phyloP scores from a whole-genome alignment of 805 yeast species.

The Hanseniaspora thailandica region DNA sequence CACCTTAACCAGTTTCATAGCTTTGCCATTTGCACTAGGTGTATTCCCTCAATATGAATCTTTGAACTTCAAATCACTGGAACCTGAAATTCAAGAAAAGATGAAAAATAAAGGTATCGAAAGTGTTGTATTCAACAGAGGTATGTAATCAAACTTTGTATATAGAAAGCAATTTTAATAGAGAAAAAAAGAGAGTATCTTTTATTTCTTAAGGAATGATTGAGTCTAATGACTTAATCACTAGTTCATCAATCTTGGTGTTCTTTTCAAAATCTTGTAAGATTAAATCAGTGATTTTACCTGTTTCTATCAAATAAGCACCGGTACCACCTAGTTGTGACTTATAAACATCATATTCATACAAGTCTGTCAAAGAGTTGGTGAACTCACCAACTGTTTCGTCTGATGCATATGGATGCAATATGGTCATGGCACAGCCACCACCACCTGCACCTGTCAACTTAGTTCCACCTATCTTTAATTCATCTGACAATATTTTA shows the following conservation, averaged over 20 bases:
- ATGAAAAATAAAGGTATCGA: slow-evolving; percentile 54
- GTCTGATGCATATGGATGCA: slow-evolving; percentile 34
- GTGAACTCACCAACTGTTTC: slow-evolving; percentile 26
- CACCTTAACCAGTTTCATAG: slow-evolving; percentile 72
- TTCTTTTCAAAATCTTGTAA: slow-evolving; percentile 10
- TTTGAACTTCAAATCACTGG: slow-evolving; percentile 49
- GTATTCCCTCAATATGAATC: slow-evolving; percentile 83
- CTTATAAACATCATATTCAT: slow-evolving; percentile 63
- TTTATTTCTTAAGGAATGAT: not conserved
- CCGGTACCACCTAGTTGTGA: slow-evolving; percentile 86
- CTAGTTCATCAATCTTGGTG: not conserved
- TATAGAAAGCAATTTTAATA: not conserved
- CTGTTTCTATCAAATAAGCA: slow-evolving; percentile 34
- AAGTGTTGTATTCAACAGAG: slow-evolving; percentile 79
- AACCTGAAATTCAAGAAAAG: slow-evolving; percentile 48
- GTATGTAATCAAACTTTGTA: slow-evolving; percentile 42
- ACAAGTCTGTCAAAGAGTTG: slow-evolving; percentile 26
- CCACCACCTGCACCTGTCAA: slow-evolving; percentile 99
- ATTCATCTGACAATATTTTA: slow-evolving; percentile 50
- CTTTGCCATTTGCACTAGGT: slow-evolving; percentile 87
- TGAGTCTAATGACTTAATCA: not conserved
- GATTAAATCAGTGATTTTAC: slow-evolving; percentile 17
- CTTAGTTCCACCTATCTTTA: slow-evolving; percentile 72
- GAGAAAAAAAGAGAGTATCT: not conserved
- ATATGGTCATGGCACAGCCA: slow-evolving; percentile 88